Conservation (phyloP, 73 alveolate species). For the Paramecium sonneborni region DNA sequence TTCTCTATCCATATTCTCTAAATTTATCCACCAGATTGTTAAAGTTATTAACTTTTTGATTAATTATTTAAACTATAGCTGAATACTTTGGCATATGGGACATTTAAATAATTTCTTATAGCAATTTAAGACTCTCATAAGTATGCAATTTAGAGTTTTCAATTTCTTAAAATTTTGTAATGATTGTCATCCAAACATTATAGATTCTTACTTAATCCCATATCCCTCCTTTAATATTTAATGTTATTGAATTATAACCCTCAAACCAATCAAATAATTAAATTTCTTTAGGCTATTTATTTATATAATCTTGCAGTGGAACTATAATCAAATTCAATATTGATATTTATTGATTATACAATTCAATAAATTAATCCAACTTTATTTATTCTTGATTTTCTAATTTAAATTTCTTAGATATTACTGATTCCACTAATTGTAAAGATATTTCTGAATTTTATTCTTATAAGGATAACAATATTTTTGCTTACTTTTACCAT, state of each 20-base stretch:
- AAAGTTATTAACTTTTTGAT: background rate
- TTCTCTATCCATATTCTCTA: background rate
- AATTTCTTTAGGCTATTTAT: background rate
- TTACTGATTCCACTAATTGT: background rate
- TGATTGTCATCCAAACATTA: conserved; percentile 3
- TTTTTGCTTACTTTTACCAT: background rate
- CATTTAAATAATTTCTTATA: background rate
- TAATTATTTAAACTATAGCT: background rate
- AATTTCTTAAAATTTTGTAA: background rate
- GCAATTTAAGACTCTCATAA: background rate
- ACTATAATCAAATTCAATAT: background rate
- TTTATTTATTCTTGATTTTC: background rate
- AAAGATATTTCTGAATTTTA: background rate
- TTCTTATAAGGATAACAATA: background rate
- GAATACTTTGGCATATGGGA: conserved; percentile 11
- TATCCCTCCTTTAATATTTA: background rate
- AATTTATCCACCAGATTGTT: background rate
- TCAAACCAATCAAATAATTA: background rate
- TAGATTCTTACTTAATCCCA: conserved; percentile 38
- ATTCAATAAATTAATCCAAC: background rate
- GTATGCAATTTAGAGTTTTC: background rate
- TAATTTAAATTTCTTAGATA: background rate
- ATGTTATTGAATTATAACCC: background rate
- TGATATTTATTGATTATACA: background rate
- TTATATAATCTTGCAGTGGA: background rate